Base-by-base conservation (phyloP, 176 grass and related monocot species). In the Avena eriantha region DNA sequence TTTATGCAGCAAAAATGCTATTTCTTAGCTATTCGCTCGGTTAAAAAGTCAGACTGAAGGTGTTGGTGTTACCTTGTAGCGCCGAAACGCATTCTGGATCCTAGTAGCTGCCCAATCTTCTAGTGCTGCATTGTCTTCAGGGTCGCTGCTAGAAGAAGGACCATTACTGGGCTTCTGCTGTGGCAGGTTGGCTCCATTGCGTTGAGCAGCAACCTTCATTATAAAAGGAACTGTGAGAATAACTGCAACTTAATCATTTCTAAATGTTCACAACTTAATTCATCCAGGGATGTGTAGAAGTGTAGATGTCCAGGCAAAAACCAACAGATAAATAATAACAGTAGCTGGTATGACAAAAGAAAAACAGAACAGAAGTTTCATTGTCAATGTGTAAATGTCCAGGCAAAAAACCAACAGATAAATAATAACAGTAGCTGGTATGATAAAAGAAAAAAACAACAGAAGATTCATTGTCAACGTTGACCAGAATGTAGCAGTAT, bases 21-120 rank as follows among this genome's bases (percentile, higher is more conserved):
- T 53, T 43, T 59, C 18, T 78, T 64, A 73, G n/a, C 2, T 79
- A 83, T 21, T 66, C 1, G 19, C 16, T 48, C 14, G 5, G n/a
- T 68, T 16, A 13, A 59, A 35, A 2, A 39, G 9, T 50, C 26
- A 58, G 21, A 29, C 21, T 14, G 29, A 14, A 4, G 15, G 11
- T n/a, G 21, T 46, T 41, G 22, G 21, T 46, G 14, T 82, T 76
- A 97, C 94, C 94, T 85, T 94, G 90, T 88, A 94, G 79, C 90
- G 79, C 76, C 94, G 64, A 81, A 90, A 97, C 7, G 90, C 88
- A 8, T 91, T 92, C 80, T 97, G 94, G 68, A 97, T 97, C 46
- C 86, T 80, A 73, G 85, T 90, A 69, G 94, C 92, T 33, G 94
- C 94, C 84, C 89, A 92, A 22, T 97, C 92, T 73, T 97, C 92